These are phyloP conservation scores for Hymenoscyphus infarciens DNA, from an alignment of 2,329 filamentous ascomycete genomes.

Conservation along the genomic window DNA sequence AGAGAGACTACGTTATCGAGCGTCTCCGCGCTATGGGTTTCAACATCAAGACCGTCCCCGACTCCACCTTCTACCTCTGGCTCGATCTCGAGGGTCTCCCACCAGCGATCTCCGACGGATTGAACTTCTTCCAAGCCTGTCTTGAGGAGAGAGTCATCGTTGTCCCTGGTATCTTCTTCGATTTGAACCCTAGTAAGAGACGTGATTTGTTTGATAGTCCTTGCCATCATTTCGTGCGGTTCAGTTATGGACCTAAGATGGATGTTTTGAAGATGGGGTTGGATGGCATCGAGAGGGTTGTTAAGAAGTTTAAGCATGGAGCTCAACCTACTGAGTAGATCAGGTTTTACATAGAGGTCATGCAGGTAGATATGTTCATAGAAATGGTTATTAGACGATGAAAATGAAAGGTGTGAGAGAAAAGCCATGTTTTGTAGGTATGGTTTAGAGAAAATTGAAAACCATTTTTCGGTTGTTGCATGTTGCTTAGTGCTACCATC, in stretches of 20 bases:
- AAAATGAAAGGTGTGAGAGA: no score
- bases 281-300: slow-evolving; percentile 79
- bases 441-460: no score
- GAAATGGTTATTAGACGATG: no score
- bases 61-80: slow-evolving; percentile 94
- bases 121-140: slow-evolving; percentile 96
- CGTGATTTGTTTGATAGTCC: slow-evolving; percentile 91
- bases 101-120: slow-evolving; percentile 79
- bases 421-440: no score
- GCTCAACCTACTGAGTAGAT: slow-evolving; percentile 4
- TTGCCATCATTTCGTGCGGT: slow-evolving; percentile 86
- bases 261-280: slow-evolving; percentile 73
- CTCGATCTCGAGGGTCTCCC: slow-evolving; percentile 67
- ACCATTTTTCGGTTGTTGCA: no score
- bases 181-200: slow-evolving; percentile 84
- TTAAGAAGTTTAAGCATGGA: slow-evolving; percentile 42
- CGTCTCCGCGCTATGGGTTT: slow-evolving; percentile 85
- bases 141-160: slow-evolving; percentile 93
- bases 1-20: slow-evolving; percentile 85
- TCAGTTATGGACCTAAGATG: slow-evolving; percentile 82
- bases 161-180: slow-evolving; percentile 96
- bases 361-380: no score
- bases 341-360: neutral
- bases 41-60: slow-evolving; percentile 75
- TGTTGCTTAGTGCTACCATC: no score